phyloP scores from a whole-genome alignment of 768 basidiomycete genomes.

The Tylopilus felleus region DNA sequence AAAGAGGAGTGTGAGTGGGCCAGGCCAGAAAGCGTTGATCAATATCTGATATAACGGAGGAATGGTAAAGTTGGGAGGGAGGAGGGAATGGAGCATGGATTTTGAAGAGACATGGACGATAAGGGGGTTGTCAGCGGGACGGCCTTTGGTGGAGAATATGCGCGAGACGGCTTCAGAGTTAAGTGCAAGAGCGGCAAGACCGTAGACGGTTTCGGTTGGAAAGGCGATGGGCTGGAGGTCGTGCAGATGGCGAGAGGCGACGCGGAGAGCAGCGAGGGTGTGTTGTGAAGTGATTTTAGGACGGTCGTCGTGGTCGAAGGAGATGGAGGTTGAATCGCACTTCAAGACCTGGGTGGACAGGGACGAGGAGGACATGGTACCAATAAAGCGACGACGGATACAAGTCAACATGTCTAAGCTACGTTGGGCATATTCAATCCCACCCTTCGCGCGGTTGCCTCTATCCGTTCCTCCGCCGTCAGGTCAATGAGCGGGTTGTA shows the following conservation, averaged over 20 bases:
- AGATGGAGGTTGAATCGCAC: slow-evolving; percentile 63
- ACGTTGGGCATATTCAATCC: slow-evolving; percentile 75
- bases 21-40: slow-evolving; percentile 91
- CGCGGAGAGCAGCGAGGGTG: slow-evolving; percentile 51
- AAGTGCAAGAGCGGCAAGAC: slow-evolving; percentile 86
- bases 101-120: slow-evolving; percentile 93
- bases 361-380: background rate
- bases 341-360: slow-evolving; percentile 42
- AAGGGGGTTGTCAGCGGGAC: slow-evolving; percentile 93
- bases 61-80: slow-evolving; percentile 62
- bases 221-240: slow-evolving; percentile 69
- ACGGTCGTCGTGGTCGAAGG: slow-evolving; percentile 48
- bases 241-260: slow-evolving; percentile 51
- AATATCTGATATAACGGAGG: slow-evolving; percentile 67
- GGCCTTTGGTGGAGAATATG: slow-evolving; percentile 87
- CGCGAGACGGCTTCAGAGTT: slow-evolving; percentile 56
- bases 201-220: slow-evolving; percentile 98
- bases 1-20: slow-evolving; percentile 88
- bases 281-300: slow-evolving; percentile 49
- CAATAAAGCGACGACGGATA: background rate
- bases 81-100: slow-evolving; percentile 72
- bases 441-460: slow-evolving; percentile 83
- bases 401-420: slow-evolving; percentile 8
- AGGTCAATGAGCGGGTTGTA: slow-evolving; percentile 87
- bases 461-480: slow-evolving; percentile 73